Evolutionary conservation across 2,329 filamentous ascomycete genomes (phyloP), one percentile per base, ranked within the genome.

Genomic region (Aspergillus ustus): DNA sequence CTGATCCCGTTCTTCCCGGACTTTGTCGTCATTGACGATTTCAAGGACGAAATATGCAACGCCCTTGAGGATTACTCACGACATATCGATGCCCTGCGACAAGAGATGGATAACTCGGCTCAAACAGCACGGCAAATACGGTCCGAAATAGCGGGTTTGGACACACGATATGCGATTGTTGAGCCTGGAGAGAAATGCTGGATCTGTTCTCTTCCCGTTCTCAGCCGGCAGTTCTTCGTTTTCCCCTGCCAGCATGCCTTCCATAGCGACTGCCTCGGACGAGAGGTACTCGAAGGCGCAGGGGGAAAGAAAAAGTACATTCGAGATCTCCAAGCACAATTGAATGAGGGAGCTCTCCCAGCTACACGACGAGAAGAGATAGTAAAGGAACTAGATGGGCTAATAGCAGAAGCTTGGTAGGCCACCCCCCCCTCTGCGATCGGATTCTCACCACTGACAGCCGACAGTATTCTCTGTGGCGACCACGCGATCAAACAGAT

Each of bases 221-320:
- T 99, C 17, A 93, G 91, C 72, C 82, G 93, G 57, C 93, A 97
- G 71, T 99, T 99, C 78, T 99, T 98, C 69, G 95, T 99, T 19
- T 99, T 99, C 68, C 95, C 95, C 0, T 99, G 95, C 77, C 95
- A 99, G 81, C 95, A 99, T 78, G 91, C 93, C 3, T 99, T 99
- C 73, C 95, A 99, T 77, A 94, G 91, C 46, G 95, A 99, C 74
- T 99, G 95, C 75, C 80, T 99, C 52, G 94, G 92, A 0, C 89
- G 87, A 70, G 91, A 90, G 72, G 92, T 98, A 0, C 84, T 97
- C 57, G 91, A 94, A 75, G 89, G 92, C 66, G 89, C 90, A 1
- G 92, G 92, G 0, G 89, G 87, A 19, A 91, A 90, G 77, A 88
- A 89, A 17, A 89, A 89, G 75, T 84, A 91, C 67, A 97, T 99